Conservation (phyloP, 1,284 basidiomycete species). For the Cerrena zonata region DNA sequence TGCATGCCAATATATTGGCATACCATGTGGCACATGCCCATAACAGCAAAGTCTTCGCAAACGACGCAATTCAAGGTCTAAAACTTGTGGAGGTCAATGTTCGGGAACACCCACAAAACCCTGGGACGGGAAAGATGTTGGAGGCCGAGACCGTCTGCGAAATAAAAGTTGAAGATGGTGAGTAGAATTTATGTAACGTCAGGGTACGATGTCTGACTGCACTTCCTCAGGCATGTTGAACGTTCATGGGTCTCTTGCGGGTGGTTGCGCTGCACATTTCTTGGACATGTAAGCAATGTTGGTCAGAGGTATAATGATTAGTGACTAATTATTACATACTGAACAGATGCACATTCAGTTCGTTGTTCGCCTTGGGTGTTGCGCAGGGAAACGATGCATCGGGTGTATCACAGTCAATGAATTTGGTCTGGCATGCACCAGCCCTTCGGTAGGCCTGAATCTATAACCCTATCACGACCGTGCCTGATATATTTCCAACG, state of each 20-base stretch:
- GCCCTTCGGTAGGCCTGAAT: slow-evolving; percentile 17
- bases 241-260: slow-evolving; percentile 21
- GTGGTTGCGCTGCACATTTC: slow-evolving; percentile 20
- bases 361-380: slow-evolving; percentile 19
- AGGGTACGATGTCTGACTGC: not conserved
- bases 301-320: too few relatives aligned
- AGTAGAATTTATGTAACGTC: too few relatives aligned
- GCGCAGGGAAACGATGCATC: slow-evolving; percentile 16
- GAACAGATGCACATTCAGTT: slow-evolving; percentile 17
- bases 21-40: slow-evolving; percentile 21
- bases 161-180: slow-evolving; percentile 21
- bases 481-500: not conserved
- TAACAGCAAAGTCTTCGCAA: slow-evolving; percentile 21
- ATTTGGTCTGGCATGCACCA: slow-evolving; percentile 22
- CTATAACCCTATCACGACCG: not conserved
- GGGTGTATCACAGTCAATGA: slow-evolving; percentile 22
- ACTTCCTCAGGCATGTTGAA: slow-evolving; percentile 25
- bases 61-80: slow-evolving; percentile 15
- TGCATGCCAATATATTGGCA: slow-evolving; percentile 22
- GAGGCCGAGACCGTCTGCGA: slow-evolving; percentile 23
- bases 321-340: too few relatives aligned
- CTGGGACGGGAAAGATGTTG: slow-evolving; percentile 8
- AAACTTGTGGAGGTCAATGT: slow-evolving; percentile 20
- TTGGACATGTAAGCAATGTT: slow-evolving; percentile 23
- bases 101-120: slow-evolving; percentile 6